Conservation (phyloP, 805 yeast genomes). For the Yamadazyma philogaea region DNA sequence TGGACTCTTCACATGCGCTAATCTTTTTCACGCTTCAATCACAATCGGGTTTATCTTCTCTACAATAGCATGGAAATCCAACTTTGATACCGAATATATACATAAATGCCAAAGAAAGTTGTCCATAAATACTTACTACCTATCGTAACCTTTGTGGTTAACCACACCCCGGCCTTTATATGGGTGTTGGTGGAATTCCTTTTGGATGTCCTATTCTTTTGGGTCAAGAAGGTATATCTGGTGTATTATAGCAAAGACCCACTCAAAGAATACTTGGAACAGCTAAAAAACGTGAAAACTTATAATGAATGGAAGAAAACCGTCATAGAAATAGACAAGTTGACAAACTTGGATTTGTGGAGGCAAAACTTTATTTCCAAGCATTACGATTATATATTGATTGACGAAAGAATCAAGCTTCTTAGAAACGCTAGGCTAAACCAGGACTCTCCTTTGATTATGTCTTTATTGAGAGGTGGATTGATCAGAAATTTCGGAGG, state of each 20-base stretch:
- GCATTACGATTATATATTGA: slow-evolving; percentile 80
- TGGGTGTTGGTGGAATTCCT: slow-evolving; percentile 44
- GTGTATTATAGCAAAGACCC: slow-evolving; percentile 41
- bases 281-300: slow-evolving; percentile 49
- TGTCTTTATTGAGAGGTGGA: slow-evolving; percentile 75
- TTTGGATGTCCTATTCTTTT: slow-evolving; percentile 44
- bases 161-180: slow-evolving; percentile 36
- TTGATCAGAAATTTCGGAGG: slow-evolving; percentile 89
- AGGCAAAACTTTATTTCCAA: slow-evolving; percentile 78
- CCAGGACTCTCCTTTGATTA: slow-evolving; percentile 54
- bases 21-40: not conserved
- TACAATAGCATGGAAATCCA: not conserved
- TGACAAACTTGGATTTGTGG: slow-evolving; percentile 52
- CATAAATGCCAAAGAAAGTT: not conserved
- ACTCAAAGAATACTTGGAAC: slow-evolving; percentile 45
- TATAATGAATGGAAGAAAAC: slow-evolving; percentile 71
- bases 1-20: not conserved
- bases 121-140: slow-evolving; percentile 18
- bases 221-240: slow-evolving; percentile 39
- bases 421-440: slow-evolving; percentile 59
- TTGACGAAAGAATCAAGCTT: slow-evolving; percentile 66
- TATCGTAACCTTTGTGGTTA: slow-evolving; percentile 25
- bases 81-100: not conserved
- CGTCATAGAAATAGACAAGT: slow-evolving; percentile 47
- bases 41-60: not conserved